Evolutionary conservation across 2,329 filamentous ascomycete species (phyloP), one percentile per base, ranked within the genome.

Genomic region (Coniella vitis): DNA sequence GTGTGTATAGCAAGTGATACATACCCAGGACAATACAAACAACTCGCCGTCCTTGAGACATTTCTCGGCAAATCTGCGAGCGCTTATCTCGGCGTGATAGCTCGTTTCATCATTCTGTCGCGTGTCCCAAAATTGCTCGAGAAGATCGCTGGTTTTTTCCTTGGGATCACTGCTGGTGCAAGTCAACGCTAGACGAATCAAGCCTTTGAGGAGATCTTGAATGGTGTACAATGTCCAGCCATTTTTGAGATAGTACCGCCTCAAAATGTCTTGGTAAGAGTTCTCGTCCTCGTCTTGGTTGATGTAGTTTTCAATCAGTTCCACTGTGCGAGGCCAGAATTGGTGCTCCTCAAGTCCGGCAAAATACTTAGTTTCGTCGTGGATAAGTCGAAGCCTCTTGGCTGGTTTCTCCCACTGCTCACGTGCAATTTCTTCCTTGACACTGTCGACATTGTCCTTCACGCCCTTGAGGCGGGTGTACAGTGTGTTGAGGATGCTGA

Each of bases 171-270:
- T 81, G 60, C 83, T 90, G 61, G 90, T 87, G 64, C 95, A 90
- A n/a, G 79, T 79, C 16, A 90, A 76, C 20, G 86, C 89, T 51
- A 90, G 84, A 50, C 90, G 86, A 51, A 86, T 85, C 35, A 96
- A 79, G 1, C 85, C 85, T 61, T 83, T 83, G 46, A 97, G 79
- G 25, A 96, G 81, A 63, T 95, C 90, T 61, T 94, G 88, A 55
- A 97, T 83, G 4, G 88, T 90, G 70, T 97, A 98, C 35, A 97
- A 70, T 60, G 90, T 89, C 86, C 91, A 98, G 7, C 93, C 93
- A 56, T 83, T 86, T 62, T 86, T 84, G 50, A 97, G 76, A 64
- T 96, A 98, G 69, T 89, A 96, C 56, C 90, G 87, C 20, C 93
- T 86, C 49, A 98, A 75, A 5, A 90, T 86, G 60, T 97, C 90